Evolutionary conservation across 257 asterid species (phyloP).

Genomic region (Lycium ferocissimum): DNA sequence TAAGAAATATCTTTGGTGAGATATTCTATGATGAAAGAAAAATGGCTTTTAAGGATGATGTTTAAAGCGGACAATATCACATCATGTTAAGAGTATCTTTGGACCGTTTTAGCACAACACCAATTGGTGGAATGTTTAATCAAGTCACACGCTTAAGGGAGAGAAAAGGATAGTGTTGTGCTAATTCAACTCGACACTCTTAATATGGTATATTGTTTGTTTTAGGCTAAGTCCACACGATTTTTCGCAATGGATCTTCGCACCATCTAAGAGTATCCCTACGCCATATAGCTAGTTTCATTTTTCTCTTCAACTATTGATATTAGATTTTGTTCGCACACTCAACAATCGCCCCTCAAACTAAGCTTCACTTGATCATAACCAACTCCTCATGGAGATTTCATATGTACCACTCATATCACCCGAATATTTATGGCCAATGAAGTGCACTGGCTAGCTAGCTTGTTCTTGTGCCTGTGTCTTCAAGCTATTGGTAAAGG

Average conservation of each 20-base stretch:
- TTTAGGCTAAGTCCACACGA: neutral
- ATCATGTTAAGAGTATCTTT: too few relatives aligned
- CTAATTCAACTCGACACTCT: neutral
- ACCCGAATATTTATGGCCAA: neutral
- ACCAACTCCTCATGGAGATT: neutral
- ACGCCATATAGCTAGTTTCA: neutral
- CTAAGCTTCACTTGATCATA: neutral
- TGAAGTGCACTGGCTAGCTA: neutral
- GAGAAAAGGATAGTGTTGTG: too few relatives aligned
- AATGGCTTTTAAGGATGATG: too few relatives aligned
- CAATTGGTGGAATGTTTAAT: too few relatives aligned
- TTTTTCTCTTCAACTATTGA: neutral
- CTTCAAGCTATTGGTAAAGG: neutral
- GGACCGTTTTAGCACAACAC: too few relatives aligned
- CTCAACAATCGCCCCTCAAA: neutral
- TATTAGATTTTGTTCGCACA: neutral
- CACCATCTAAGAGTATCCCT: neutral
- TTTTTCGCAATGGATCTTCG: neutral
- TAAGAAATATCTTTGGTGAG: too few relatives aligned
- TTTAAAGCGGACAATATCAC: too few relatives aligned
- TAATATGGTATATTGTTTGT: neutral
- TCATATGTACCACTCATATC: neutral
- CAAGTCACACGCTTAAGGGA: too few relatives aligned
- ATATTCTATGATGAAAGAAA: too few relatives aligned
- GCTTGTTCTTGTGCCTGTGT: neutral